Percentiles rank a stretch among this genome's conserved stretches.
Evolutionary conservation across 805 yeast genomes (phyloP).

Genomic region (Soucietia sequanensis): DNA sequence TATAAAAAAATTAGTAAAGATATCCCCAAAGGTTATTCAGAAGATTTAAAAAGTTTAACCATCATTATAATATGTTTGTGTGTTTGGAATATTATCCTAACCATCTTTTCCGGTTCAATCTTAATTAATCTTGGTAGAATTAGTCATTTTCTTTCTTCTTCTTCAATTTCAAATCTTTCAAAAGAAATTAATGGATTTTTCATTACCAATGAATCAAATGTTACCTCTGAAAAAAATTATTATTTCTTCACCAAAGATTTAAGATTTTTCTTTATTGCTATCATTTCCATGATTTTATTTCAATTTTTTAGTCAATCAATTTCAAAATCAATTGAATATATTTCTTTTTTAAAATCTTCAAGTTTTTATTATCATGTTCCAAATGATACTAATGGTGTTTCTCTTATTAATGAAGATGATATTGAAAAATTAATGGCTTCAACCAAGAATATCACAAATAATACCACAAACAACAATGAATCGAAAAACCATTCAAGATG

Average conservation of each 20-base stretch:
- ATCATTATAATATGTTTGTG: constrained; percentile 2
- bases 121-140: constrained; percentile 1
- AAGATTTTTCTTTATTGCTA: constrained; percentile 5
- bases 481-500: too few species aligned
- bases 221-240: constrained; percentile 3
- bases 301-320: constrained; percentile 11
- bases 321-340: constrained; percentile 14
- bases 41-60: constrained; percentile 4
- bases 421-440: constrained; percentile 3
- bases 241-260: constrained; percentile 12
- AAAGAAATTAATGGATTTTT: background rate
- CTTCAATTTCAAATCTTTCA: background rate
- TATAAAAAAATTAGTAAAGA: constrained; percentile 4
- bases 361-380: background rate
- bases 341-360: constrained; percentile 6
- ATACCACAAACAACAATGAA: too few species aligned
- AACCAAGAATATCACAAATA: constrained; percentile 2
- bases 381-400: background rate
- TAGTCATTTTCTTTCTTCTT: background rate
- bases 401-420: constrained; percentile 6
- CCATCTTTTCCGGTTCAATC: background rate
- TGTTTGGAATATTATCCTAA: constrained; percentile 6
- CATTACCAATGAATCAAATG: background rate
- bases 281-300: constrained; percentile 11
- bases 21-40: constrained; percentile 8